Base-by-base conservation (phyloP, 2,329 filamentous ascomycete genomes). In the Hymenoscyphus fructigenus region DNA sequence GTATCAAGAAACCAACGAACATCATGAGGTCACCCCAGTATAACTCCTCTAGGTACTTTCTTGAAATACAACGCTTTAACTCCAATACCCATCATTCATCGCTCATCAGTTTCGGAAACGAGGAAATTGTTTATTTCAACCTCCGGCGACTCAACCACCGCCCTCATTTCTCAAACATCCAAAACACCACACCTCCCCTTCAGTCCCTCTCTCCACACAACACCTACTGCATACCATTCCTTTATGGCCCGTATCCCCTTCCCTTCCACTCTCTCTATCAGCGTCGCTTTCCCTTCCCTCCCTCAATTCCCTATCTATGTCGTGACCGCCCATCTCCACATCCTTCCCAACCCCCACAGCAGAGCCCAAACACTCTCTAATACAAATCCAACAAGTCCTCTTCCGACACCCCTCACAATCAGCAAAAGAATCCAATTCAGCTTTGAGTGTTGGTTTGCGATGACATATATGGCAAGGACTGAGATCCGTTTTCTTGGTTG, bases 301-400 rank as follows among this genome's bases (percentile, higher is more conserved):
- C 28, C 17, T 50, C 55, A 47, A 15, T 20, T n/a, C n/a, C 29
- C 7, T 64, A 36, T 32, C 17, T 55, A 36, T 10, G 50, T 44
- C 60, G 57, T 65, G 62, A 34, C 60, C 68, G 34, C 55, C 57
- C 57, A 65, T 56, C 32, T 58, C 65, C 20, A 32, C 60, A 47
- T 60, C 67, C 9, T 57, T 60, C 14, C 60, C 68, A 47, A 78
- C 78, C 5, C 59, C 59, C 26, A 26, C 59, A 29, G 44, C 60
- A 80, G 81, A 83, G 1, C 84, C 84, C 14, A 83, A 78, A 70
- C 89, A 91, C 69, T 85, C 79, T 29, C 89, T 79, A 56, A 90
- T 84, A 74, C 89, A 91, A n/a, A 91, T 81, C 72, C 84, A 91
- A 74, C 89, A 91, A 0, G 88, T 85, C 53, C 87, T 81, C 67